Percentiles rank a stretch among this genome's conserved stretches.
These are phyloP conservation scores for Penicillium sp. DNA, from an alignment of 2,329 filamentous ascomycete species.

Conservation along the genomic window DNA sequence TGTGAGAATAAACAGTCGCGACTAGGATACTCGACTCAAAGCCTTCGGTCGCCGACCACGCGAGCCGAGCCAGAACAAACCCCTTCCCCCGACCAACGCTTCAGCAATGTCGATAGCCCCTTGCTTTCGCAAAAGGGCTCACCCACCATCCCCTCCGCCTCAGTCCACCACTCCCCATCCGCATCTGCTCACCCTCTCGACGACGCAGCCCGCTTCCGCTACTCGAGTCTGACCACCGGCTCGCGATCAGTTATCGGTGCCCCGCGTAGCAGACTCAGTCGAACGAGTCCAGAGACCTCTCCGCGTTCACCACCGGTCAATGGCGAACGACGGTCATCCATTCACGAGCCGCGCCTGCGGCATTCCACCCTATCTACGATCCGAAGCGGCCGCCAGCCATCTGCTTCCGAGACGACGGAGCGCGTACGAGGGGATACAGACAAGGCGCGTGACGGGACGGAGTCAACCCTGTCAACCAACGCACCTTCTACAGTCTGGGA, in stretches of 20 bases:
- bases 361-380: constrained; percentile 38
- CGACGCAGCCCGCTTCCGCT: constrained; percentile 37
- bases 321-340: constrained; percentile 33
- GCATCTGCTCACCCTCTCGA: constrained; percentile 44
- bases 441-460: constrained; percentile 64
- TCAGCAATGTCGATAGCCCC: constrained; percentile 36
- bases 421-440: constrained; percentile 36
- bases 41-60: constrained; percentile 37
- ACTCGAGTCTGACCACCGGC: constrained; percentile 34
- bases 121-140: constrained; percentile 38
- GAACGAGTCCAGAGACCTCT: constrained; percentile 37
- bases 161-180: constrained; percentile 31
- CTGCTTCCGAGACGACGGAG: constrained; percentile 38
- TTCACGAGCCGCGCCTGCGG: constrained; percentile 36
- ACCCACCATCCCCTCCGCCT: constrained; percentile 31
- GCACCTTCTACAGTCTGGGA: constrained; percentile 96
- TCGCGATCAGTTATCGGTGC: constrained; percentile 40
- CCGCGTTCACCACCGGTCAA: constrained; percentile 32
- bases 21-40: constrained; percentile 37
- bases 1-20: constrained; percentile 33
- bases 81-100: constrained; percentile 40
- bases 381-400: constrained; percentile 39
- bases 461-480: constrained; percentile 84
- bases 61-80: constrained; percentile 35
- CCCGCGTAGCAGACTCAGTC: constrained; percentile 39